A percentile compares a stretch with the other conserved stretches of the same genome.
Evolutionary conservation across 139 green algal species (phyloP).

Genomic region (Tetraselmis striata): DNA sequence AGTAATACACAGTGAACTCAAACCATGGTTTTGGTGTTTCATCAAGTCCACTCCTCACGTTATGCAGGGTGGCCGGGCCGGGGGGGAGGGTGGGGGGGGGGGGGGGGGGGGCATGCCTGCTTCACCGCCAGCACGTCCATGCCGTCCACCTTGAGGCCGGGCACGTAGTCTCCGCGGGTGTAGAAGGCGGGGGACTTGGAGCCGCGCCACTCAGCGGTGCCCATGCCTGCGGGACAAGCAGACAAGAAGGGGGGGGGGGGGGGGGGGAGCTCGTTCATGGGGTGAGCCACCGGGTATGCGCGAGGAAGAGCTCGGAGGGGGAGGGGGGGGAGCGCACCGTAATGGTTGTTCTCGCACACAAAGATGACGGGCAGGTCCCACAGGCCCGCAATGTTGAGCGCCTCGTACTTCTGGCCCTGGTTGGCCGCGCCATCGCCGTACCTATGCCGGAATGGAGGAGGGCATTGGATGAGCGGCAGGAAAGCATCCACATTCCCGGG

Average conservation of each 20-base stretch:
- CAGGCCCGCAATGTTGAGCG: conserved; percentile 95
- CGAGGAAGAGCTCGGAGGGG: too few relatives aligned
- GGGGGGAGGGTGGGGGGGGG: too few relatives aligned
- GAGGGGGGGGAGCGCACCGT: conserved; percentile 37
- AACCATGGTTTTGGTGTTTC: too few relatives aligned
- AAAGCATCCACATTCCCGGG: conserved; percentile 1
- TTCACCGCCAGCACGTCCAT: conserved; percentile 98
- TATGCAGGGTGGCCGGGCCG: too few relatives aligned
- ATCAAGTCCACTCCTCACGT: too few relatives aligned
- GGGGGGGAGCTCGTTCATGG: conserved; percentile 70
- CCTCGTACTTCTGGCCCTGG: conserved; percentile 95
- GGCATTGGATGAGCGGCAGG: too few relatives aligned
- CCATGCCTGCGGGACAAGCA: conserved; percentile 64
- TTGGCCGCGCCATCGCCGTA: conserved; percentile 91
- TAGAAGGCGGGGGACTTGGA: conserved; percentile 88
- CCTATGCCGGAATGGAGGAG: conserved; percentile 21
- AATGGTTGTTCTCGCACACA: conserved; percentile 99
- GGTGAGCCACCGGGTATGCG: too few relatives aligned
- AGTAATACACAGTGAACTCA: too few relatives aligned
- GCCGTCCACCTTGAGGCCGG: conserved; percentile 93
- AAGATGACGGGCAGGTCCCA: conserved; percentile 95
- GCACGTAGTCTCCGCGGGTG: conserved; percentile 94
- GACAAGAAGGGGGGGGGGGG: background rate
- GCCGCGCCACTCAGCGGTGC: conserved; percentile 82
- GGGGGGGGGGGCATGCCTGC: conserved; percentile 41